These are phyloP conservation scores for Monosporascus cannonballus DNA, from an alignment of 2,329 filamentous ascomycete species.

Conservation along the genomic window DNA sequence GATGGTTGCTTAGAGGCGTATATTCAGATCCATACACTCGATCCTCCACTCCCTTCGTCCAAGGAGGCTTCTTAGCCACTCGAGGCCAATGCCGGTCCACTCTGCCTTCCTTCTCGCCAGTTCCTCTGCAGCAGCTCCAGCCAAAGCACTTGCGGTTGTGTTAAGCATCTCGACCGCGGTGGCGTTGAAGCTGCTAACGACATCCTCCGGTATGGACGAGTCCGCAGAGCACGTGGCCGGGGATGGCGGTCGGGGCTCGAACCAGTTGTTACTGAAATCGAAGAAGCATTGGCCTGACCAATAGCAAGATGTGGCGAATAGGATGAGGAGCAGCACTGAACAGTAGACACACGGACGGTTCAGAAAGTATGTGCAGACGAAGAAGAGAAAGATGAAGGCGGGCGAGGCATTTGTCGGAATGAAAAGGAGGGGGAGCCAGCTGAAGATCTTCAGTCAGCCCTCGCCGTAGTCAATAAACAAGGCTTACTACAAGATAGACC, in stretches of 20 bases:
- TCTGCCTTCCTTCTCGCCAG: constrained; percentile 49
- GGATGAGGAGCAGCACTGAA: constrained; percentile 88
- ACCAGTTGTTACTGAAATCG: constrained; percentile 90
- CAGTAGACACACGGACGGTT: constrained; percentile 98
- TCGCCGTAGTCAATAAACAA: constrained; percentile 1
- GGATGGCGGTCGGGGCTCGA: constrained; percentile 62
- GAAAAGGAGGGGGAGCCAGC: constrained; percentile 83
- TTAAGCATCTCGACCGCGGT: constrained; percentile 55
- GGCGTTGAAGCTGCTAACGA: constrained; percentile 36
- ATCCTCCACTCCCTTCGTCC: constrained; percentile 85
- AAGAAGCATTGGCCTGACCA: constrained; percentile 90
- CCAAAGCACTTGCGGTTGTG: constrained; percentile 63
- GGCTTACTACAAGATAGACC: constrained; percentile 2
- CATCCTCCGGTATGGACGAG: constrained; percentile 21
- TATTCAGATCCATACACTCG: constrained; percentile 83
- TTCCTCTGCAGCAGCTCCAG: constrained; percentile 60
- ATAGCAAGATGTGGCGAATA: constrained; percentile 87
- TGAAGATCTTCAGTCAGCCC: constrained; percentile 28
- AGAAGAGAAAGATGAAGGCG: constrained; percentile 80
- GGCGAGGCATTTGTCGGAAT: constrained; percentile 82
- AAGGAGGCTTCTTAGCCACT: constrained; percentile 78
- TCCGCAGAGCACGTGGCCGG: constrained; percentile 18
- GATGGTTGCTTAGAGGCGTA: constrained; percentile 53
- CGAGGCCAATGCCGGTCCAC: constrained; percentile 72
- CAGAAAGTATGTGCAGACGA: constrained; percentile 90